phyloP scores from a whole-genome alignment of 2,329 filamentous ascomycete species.

The Chaetomium strumarium region DNA sequence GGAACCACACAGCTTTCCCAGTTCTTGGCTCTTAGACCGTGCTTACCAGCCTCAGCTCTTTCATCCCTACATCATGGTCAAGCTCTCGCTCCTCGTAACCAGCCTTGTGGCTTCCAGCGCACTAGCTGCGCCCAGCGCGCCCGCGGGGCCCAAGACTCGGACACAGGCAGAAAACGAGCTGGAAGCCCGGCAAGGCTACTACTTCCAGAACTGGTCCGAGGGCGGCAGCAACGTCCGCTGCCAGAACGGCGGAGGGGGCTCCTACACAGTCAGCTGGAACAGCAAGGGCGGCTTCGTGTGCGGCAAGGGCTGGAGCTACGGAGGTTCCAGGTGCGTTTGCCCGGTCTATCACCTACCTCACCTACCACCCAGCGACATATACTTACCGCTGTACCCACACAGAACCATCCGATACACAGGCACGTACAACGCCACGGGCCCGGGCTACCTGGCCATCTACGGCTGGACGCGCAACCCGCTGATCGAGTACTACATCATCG shows the following conservation, averaged over 20 bases:
- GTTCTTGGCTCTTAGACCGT: too few species aligned
- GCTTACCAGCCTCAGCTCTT: too few species aligned
- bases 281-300: conserved; percentile 48
- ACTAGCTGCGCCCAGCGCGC: too few species aligned
- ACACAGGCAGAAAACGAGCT: too few species aligned
- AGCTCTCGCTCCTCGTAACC: too few species aligned
- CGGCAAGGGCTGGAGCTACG: conserved; percentile 54
- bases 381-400: background rate
- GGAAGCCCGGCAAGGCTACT: conserved; percentile 27
- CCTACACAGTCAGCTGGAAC: conserved; percentile 40
- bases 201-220: conserved; percentile 41
- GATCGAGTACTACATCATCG: conserved; percentile 55
- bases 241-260: conserved; percentile 35
- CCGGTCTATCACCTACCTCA: too few species aligned
- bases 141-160: too few species aligned
- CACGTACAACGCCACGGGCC: conserved; percentile 33
- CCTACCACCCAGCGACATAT: background rate
- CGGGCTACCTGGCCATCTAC: conserved; percentile 49
- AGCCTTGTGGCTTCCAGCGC: too few species aligned
- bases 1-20: too few species aligned
- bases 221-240: conserved; percentile 37
- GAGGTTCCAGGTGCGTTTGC: conserved; percentile 42
- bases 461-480: conserved; percentile 50
- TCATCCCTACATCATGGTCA: too few species aligned
- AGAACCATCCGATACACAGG: conserved; percentile 33